Evolutionary conservation across 1,139 yeast genomes (phyloP).

Genomic region (Yamadazyma songkhlaensis): DNA sequence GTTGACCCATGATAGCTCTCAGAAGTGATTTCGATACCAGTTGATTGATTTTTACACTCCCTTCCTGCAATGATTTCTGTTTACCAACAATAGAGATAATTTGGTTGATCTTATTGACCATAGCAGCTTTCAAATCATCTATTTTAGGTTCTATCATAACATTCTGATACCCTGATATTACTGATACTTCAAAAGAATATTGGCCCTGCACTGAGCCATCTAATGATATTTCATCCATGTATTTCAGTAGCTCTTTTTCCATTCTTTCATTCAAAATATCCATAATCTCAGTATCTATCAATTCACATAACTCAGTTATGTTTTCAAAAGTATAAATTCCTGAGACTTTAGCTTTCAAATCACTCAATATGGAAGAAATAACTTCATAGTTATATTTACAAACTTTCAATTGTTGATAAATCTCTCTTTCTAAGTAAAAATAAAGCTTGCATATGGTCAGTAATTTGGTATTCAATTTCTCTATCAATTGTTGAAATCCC

Average conservation of each 20-base stretch:
- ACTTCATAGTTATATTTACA: constrained; percentile 24
- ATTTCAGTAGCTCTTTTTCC: background rate
- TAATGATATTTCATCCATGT: constrained; percentile 15
- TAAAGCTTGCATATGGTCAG: constrained; percentile 27
- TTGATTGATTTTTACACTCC: too few species aligned
- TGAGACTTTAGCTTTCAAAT: constrained; percentile 43
- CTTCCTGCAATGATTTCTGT: constrained; percentile 1
- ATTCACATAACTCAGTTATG: constrained; percentile 31
- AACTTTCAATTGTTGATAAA: constrained; percentile 22
- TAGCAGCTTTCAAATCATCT: constrained; percentile 17
- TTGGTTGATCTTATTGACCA: constrained; percentile 7
- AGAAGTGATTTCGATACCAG: background rate
- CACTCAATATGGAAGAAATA: constrained; percentile 19
- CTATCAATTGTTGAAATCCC: constrained; percentile 36
- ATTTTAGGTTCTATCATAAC: constrained; percentile 37
- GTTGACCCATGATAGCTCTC: constrained; percentile 11
- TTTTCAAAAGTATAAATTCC: constrained; percentile 43
- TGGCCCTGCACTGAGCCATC: background rate
- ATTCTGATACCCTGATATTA: constrained; percentile 41
- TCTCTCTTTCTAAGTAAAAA: constrained; percentile 15
- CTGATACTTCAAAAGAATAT: constrained; percentile 18
- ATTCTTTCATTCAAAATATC: constrained; percentile 15
- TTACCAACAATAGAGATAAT: background rate
- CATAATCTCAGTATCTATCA: constrained; percentile 39
- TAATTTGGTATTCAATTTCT: constrained; percentile 26